Evolutionary conservation across 2,329 filamentous ascomycete species (phyloP).

Genomic region (Penicillium sp.): DNA sequence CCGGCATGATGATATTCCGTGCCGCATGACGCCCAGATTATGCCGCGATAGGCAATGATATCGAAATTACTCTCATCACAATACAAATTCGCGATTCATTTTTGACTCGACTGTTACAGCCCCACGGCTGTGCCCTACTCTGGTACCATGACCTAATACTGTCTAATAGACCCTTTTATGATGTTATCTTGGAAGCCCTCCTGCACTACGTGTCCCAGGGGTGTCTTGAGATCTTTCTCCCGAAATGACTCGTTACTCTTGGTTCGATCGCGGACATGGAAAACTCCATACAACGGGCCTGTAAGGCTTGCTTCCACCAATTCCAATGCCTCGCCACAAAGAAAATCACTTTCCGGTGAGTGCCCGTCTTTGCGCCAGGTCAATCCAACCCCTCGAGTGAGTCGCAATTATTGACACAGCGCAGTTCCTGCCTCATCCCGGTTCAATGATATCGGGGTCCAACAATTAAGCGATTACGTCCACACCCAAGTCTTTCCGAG

Average conservation of each 20-base stretch:
- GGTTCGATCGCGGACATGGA: conserved; percentile 16
- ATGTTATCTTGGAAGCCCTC: conserved; percentile 31
- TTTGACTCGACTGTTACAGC: conserved; percentile 6
- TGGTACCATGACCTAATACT: conserved; percentile 25
- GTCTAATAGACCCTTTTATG: not conserved
- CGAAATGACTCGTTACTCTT: conserved; percentile 25
- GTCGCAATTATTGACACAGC: conserved; percentile 17
- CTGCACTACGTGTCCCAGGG: conserved; percentile 34
- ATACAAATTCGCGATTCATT: not conserved
- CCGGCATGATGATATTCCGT: conserved; percentile 13
- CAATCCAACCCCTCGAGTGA: not conserved
- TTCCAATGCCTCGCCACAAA: conserved; percentile 4
- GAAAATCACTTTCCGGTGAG: conserved; percentile 32
- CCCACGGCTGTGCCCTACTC: conserved; percentile 16
- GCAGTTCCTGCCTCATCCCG: conserved; percentile 58
- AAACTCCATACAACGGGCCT: conserved; percentile 12
- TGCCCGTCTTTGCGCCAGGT: not conserved
- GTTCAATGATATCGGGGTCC: conserved; percentile 90
- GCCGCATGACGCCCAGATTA: conserved; percentile 22
- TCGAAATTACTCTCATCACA: conserved; percentile 10
- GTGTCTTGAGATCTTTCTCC: conserved; percentile 27
- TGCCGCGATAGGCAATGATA: conserved; percentile 26
- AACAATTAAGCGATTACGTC: conserved; percentile 84
- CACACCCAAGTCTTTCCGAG: conserved; percentile 79
- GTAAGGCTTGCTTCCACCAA: conserved; percentile 15